Base-by-base conservation (phyloP, 2,329 filamentous ascomycete species). In the Amauroascus niger region DNA sequence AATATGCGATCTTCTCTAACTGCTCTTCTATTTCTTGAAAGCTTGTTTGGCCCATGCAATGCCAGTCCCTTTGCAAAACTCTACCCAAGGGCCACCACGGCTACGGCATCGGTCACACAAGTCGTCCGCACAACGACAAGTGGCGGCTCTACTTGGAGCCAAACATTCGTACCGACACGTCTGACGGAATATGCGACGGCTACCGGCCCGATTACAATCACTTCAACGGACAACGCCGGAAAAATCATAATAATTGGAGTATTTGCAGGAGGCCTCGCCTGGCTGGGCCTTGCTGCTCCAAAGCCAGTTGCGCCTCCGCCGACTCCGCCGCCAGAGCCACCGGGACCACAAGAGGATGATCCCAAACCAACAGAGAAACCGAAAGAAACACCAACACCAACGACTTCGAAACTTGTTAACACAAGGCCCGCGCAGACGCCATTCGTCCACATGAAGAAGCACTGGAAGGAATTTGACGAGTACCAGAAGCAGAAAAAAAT, bases 221-320 rank as follows among this genome's bases (percentile, higher is more conserved):
- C 49, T 32, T 22, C 49, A 8, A 45, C 49, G 4, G 30, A 52
- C 16, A 45, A 45, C 3, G 49, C 49, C 5, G 49, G 49, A 3
- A 44, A 52, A 18, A 28, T 26, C 1, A 18, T 37, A 28, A 13
- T 52, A 4, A 26, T 52, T 24, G 49, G 26, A 24, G 32, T 52
- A 2, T 52, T 52, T 16, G 49, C 30, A 20, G 49, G 49, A 9
- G 49, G 49, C 6, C 49, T 52, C 40, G 49, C 49, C 18, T 52
- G 40, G 49, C 35, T 52, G 20, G 49, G 39, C 9, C 37, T 35
- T 35, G 49, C 49, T n/a, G 49, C 7, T 28, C 49, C 49, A n/a
- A 52, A 44, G 30, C 40, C 40, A 22, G 16, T 52, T 1, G 28
- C 49, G 6, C 49, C 49, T 52, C 49, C 49, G 24, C 49, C 49